A percentile compares a stretch with the other conserved stretches of the same genome.
Conservation (phyloP, 1,284 basidiomycete species). For the Ganoderma lucidum region DNA sequence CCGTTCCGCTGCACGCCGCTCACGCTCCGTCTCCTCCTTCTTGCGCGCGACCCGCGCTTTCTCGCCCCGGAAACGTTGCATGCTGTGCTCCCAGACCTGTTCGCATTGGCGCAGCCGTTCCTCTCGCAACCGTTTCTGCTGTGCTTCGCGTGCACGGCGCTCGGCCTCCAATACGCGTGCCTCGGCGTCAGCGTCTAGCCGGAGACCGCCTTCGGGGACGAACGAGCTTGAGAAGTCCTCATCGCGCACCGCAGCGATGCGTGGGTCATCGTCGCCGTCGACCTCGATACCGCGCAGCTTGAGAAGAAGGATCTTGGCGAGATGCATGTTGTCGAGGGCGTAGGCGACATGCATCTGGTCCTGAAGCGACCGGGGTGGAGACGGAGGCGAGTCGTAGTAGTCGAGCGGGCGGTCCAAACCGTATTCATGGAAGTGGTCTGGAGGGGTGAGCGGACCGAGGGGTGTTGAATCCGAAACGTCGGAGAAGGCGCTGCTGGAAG, state of each 20-base stretch:
- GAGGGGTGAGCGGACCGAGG: conserved; percentile 40
- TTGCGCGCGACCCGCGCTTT: conserved; percentile 45
- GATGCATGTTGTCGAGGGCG: conserved; percentile 68
- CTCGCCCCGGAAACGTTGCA: conserved; percentile 51
- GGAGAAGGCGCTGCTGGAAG: conserved; percentile 42
- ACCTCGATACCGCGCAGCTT: conserved; percentile 68
- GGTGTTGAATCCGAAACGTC: conserved; percentile 38
- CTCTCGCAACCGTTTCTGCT: conserved; percentile 47
- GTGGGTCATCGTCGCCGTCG: conserved; percentile 63
- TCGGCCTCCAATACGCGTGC: conserved; percentile 42
- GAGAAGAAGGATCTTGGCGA: conserved; percentile 67
- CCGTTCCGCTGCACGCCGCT: conserved; percentile 39
- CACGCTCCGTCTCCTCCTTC: conserved; percentile 47
- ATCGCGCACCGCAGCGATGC: conserved; percentile 67
- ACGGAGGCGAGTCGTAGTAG: conserved; percentile 53
- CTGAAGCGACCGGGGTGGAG: conserved; percentile 58
- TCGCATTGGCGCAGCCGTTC: conserved; percentile 56
- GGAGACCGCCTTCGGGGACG: conserved; percentile 60
- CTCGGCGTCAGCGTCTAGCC: conserved; percentile 51
- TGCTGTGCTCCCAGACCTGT: conserved; percentile 60
- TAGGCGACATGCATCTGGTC: conserved; percentile 74
- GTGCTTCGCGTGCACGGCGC: conserved; percentile 48
- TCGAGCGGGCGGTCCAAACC: conserved; percentile 31
- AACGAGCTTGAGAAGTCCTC: conserved; percentile 72
- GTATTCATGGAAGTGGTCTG: conserved; percentile 29